Evolutionary conservation across 2,329 filamentous ascomycete species (phyloP).

Genomic region (Chalara sp.): DNA sequence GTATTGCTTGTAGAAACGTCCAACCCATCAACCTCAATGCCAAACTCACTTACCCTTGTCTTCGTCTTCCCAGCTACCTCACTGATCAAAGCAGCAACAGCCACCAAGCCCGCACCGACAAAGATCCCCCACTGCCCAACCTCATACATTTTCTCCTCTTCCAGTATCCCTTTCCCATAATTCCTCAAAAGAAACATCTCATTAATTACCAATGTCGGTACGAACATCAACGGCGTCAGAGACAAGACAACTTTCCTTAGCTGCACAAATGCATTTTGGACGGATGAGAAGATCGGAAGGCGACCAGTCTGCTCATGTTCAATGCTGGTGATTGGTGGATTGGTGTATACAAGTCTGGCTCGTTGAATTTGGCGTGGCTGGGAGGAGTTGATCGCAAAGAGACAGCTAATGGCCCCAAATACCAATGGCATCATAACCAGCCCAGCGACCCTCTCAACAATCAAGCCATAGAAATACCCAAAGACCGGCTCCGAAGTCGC

Average conservation of each 20-base stretch:
- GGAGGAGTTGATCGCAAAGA: neutral
- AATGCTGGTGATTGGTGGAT: no score
- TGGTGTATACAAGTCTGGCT: neutral
- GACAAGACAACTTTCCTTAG: no score
- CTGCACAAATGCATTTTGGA: no score
- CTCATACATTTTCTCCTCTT: neutral
- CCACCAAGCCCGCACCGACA: neutral
- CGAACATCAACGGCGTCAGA: neutral
- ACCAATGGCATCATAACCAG: neutral
- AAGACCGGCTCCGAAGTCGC: neutral
- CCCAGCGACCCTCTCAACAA: neutral
- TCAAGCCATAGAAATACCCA: neutral
- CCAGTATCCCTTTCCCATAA: neutral
- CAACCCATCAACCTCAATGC: neutral
- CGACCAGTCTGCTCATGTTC: no score
- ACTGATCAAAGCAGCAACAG: neutral
- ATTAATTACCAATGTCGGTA: neutral
- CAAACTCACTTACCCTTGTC: neutral
- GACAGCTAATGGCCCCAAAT: neutral
- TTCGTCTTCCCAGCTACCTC: neutral
- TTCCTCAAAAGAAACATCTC: neutral
- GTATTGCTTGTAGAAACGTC: neutral
- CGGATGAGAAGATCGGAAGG: no score
- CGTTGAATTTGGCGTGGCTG: neutral
- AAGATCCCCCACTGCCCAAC: neutral